Conservation (phyloP, 768 basidiomycete species). For the Agaricus subrufescens region DNA sequence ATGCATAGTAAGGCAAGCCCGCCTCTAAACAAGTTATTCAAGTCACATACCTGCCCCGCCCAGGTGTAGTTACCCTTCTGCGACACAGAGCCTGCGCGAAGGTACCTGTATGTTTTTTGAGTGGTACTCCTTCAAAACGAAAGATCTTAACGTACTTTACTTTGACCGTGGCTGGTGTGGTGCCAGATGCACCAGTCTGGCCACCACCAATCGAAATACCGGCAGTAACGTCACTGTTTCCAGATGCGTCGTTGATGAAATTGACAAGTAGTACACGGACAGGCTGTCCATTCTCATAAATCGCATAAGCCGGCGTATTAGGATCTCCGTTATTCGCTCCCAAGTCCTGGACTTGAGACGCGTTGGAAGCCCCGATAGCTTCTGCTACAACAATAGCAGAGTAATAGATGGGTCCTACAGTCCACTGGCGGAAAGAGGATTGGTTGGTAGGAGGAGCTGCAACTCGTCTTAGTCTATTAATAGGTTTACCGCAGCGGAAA, state of each 20-base stretch:
- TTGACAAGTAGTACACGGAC: conserved; percentile 68
- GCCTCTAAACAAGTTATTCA: neutral
- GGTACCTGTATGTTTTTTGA: conserved; percentile 36
- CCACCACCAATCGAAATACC: conserved; percentile 45
- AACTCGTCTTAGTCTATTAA: conserved; percentile 3
- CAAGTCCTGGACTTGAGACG: conserved; percentile 63
- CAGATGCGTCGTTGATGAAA: conserved; percentile 57
- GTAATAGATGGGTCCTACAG: conserved; percentile 74
- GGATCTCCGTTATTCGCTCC: conserved; percentile 43
- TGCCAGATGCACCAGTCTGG: conserved; percentile 28
- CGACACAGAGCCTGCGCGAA: conserved; percentile 40
- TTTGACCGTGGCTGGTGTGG: conserved; percentile 41
- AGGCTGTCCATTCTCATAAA: conserved; percentile 66
- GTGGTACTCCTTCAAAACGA: neutral
- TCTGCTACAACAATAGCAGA: conserved; percentile 68
- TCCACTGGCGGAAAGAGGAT: conserved; percentile 63
- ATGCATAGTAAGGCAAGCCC: neutral
- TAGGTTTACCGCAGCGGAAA: neutral
- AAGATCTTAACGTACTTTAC: conserved; percentile 45
- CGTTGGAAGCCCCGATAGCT: conserved; percentile 56
- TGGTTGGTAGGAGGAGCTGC: conserved; percentile 54
- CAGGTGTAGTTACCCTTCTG: conserved; percentile 57
- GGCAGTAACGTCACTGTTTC: conserved; percentile 50
- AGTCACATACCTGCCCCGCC: conserved; percentile 47
- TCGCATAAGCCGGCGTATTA: conserved; percentile 62